These are phyloP conservation scores for Candida glucosophila DNA, from an alignment of 1,139 yeast genomes.

Conservation along the genomic window DNA sequence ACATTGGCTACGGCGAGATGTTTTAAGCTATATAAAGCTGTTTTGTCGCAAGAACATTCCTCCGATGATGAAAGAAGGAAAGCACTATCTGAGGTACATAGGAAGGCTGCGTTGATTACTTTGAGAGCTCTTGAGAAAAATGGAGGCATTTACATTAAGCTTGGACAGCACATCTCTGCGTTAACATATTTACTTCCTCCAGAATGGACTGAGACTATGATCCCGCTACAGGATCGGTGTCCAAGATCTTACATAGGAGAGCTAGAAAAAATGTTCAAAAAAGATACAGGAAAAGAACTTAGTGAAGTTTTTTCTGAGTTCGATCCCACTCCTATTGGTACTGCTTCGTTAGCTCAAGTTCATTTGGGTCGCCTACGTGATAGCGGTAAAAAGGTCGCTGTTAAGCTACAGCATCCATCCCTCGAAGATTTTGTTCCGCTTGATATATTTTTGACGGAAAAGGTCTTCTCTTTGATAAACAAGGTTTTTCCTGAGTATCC, in stretches of 20 bases:
- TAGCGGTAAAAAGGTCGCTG: slow-evolving; percentile 75
- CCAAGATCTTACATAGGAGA: slow-evolving; percentile 73
- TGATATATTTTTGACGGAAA: slow-evolving; percentile 70
- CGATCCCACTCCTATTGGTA: slow-evolving; percentile 76
- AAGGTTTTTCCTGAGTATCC: slow-evolving; percentile 90
- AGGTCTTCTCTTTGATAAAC: slow-evolving; percentile 68
- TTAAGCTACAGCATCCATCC: slow-evolving; percentile 90
- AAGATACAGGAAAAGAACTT: slow-evolving; percentile 57
- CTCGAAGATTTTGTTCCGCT: slow-evolving; percentile 82
- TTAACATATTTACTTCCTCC: slow-evolving; percentile 81
- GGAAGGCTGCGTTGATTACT: slow-evolving; percentile 71
- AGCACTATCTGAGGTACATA: slow-evolving; percentile 55
- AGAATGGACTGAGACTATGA: slow-evolving; percentile 95
- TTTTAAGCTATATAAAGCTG: slow-evolving; percentile 53
- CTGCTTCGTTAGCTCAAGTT: slow-evolving; percentile 94
- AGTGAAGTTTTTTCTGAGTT: slow-evolving; percentile 64
- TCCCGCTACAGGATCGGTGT: slow-evolving; percentile 85
- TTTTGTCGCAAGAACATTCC: slow-evolving; percentile 39
- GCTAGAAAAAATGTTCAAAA: slow-evolving; percentile 52
- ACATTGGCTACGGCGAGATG: slow-evolving; percentile 56
- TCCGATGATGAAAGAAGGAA: slow-evolving; percentile 39
- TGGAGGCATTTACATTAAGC: slow-evolving; percentile 88
- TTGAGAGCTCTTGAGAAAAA: slow-evolving; percentile 71
- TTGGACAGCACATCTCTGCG: slow-evolving; percentile 92
- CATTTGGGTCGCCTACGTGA: slow-evolving; percentile 62